These are phyloP conservation scores for Croton setiger DNA, from an alignment of 441 rosid species.

Conservation along the genomic window DNA sequence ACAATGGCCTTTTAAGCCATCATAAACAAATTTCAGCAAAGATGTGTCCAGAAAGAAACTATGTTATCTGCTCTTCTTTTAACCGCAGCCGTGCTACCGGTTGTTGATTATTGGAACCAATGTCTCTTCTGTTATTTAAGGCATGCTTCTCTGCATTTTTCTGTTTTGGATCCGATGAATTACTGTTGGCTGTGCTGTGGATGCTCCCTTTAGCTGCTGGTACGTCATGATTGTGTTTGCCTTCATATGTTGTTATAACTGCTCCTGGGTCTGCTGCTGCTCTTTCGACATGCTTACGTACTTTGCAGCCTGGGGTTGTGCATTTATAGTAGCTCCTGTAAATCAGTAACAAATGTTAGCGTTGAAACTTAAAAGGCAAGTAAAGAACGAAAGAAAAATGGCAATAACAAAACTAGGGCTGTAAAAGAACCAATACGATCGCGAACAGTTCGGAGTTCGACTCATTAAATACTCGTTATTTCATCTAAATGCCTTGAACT, in stretches of 20 bases:
- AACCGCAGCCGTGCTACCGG: constrained; percentile 50
- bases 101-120: constrained; percentile 38
- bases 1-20: constrained; percentile 22
- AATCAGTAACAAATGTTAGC: constrained; percentile 9
- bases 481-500: too few relatives aligned
- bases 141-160: constrained; percentile 26
- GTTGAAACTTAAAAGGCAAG: neutral
- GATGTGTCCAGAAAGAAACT: constrained; percentile 7
- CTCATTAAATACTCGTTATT: too few relatives aligned
- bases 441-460: too few relatives aligned
- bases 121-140: constrained; percentile 26
- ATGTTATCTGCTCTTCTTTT: constrained; percentile 70
- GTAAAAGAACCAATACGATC: too few relatives aligned
- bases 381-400: neutral
- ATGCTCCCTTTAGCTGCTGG: constrained; percentile 70
- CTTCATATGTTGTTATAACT: constrained; percentile 81
- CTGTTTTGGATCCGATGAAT: constrained; percentile 39
- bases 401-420: too few relatives aligned
- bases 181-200: constrained; percentile 47
- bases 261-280: constrained; percentile 71
- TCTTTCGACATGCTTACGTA: constrained; percentile 88
- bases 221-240: constrained; percentile 78
- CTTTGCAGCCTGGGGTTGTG: constrained; percentile 80
- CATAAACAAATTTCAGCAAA: constrained; percentile 10
- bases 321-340: constrained; percentile 90